Conservation (phyloP, 805 yeast genomes). For the Monosporozyma unispora region DNA sequence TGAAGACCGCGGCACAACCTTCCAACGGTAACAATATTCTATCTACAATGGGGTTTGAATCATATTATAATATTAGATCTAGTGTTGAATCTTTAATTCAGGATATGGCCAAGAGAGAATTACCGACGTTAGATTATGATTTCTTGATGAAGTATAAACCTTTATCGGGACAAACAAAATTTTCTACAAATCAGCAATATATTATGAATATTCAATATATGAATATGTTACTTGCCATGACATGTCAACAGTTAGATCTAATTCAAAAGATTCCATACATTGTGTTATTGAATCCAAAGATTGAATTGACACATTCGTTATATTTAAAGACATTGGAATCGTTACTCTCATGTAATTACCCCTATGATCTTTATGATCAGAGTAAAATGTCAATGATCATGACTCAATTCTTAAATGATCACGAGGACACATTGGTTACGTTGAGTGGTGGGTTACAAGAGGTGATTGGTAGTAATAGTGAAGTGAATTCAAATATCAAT, state of each 20-base stretch:
- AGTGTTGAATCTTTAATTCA: constrained; percentile 51
- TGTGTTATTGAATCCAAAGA: constrained; percentile 77
- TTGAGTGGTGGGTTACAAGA: constrained; percentile 78
- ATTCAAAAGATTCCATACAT: constrained; percentile 74
- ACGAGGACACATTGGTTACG: constrained; percentile 74
- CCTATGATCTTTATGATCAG: constrained; percentile 46
- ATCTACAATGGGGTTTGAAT: constrained; percentile 31
- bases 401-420: constrained; percentile 56
- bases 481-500: constrained; percentile 15
- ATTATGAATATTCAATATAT: constrained; percentile 47
- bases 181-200: constrained; percentile 25
- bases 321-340: constrained; percentile 63
- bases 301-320: constrained; percentile 64
- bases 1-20: not conserved
- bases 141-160: constrained; percentile 38
- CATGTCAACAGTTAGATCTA: constrained; percentile 62
- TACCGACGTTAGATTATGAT: constrained; percentile 46
- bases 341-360: constrained; percentile 35
- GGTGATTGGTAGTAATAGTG: constrained; percentile 24
- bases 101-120: constrained; percentile 42
- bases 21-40: constrained; percentile 2
- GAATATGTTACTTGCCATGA: constrained; percentile 46
- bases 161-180: constrained; percentile 5
- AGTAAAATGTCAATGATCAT: constrained; percentile 44
- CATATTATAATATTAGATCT: constrained; percentile 49